Percentiles rank a stretch among this genome's conserved stretches.
Conservation (phyloP, 2,329 filamentous ascomycete genomes). For the Chaetomium sp. region DNA sequence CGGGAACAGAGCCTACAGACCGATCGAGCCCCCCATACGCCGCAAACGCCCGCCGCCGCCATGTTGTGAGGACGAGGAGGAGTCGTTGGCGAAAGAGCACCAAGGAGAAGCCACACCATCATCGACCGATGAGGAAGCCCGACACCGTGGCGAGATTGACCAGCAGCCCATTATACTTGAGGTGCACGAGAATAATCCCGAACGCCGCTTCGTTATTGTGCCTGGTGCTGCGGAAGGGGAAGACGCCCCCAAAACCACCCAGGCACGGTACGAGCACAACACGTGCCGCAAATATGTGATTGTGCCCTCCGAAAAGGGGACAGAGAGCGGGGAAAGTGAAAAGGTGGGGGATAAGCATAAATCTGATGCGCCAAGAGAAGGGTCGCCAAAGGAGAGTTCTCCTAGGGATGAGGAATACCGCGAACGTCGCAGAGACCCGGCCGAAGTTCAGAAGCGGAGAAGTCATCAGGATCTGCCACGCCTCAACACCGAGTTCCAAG, state of each 20-base stretch:
- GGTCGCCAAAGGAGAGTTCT: slow-evolving; percentile 20
- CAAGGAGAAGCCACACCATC: slow-evolving; percentile 31
- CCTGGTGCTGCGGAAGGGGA: slow-evolving; percentile 26
- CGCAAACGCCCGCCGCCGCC: slow-evolving; percentile 49
- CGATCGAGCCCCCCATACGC: slow-evolving; percentile 3
- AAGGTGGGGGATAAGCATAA: slow-evolving; percentile 23
- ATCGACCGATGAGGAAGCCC: slow-evolving; percentile 47
- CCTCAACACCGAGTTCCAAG: slow-evolving; percentile 36
- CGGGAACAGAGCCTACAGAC: slow-evolving; percentile 13
- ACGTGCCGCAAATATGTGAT: slow-evolving; percentile 36
- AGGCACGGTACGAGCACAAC: slow-evolving; percentile 35
- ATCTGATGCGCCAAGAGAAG: slow-evolving; percentile 14
- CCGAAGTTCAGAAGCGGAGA: slow-evolving; percentile 27
- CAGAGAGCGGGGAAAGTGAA: slow-evolving; percentile 4
- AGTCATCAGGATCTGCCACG: slow-evolving; percentile 39
- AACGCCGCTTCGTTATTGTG: slow-evolving; percentile 60
- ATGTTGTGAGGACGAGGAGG: slow-evolving; percentile 62
- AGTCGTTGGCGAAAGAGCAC: slow-evolving; percentile 56
- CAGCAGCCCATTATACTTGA: slow-evolving; percentile 63
- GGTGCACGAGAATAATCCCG: slow-evolving; percentile 52
- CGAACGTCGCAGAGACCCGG: neutral
- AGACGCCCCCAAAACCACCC: slow-evolving; percentile 11
- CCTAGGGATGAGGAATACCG: no score
- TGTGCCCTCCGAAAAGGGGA: slow-evolving; percentile 24
- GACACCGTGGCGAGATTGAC: slow-evolving; percentile 57